These are phyloP conservation scores for Vigna radiata DNA, from an alignment of 306 rosid species.

Conservation along the genomic window DNA sequence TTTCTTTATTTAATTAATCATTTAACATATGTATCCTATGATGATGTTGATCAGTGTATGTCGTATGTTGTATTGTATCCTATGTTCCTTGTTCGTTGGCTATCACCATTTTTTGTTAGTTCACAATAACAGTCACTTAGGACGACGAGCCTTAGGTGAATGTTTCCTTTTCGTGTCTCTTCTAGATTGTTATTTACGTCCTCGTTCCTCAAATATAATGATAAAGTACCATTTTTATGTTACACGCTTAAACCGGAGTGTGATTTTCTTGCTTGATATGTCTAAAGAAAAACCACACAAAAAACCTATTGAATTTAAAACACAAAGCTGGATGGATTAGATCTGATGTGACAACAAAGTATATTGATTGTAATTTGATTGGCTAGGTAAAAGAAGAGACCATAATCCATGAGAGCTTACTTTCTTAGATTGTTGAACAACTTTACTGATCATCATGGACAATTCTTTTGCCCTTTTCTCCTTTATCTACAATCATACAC, in stretches of 20 bases:
- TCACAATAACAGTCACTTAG: not conserved
- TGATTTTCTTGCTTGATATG: not conserved
- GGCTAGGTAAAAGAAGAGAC: not conserved
- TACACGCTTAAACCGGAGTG: not conserved
- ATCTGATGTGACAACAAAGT: not conserved
- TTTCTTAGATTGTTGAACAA: not conserved
- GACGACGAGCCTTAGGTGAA: not conserved
- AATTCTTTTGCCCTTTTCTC: slow-evolving; percentile 13
- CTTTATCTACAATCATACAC: not conserved
- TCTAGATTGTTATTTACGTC: too few relatives aligned
- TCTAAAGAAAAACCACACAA: not conserved
- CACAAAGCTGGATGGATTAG: not conserved
- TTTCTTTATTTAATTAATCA: not conserved
- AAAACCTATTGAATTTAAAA: not conserved
- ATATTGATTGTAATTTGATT: not conserved
- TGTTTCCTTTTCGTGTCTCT: not conserved
- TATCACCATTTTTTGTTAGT: not conserved
- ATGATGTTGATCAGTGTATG: slow-evolving; percentile 6
- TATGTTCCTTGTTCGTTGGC: slow-evolving; percentile 8
- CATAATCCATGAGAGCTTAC: not conserved
- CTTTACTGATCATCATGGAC: not conserved
- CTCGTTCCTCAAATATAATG: too few relatives aligned
- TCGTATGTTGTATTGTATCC: slow-evolving; percentile 16
- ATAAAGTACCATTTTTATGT: not conserved
- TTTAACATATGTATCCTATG: slow-evolving; percentile 30